Evolutionary conservation across 148 eudicot species (phyloP).

Genomic region (Salicornia ramosissima): DNA sequence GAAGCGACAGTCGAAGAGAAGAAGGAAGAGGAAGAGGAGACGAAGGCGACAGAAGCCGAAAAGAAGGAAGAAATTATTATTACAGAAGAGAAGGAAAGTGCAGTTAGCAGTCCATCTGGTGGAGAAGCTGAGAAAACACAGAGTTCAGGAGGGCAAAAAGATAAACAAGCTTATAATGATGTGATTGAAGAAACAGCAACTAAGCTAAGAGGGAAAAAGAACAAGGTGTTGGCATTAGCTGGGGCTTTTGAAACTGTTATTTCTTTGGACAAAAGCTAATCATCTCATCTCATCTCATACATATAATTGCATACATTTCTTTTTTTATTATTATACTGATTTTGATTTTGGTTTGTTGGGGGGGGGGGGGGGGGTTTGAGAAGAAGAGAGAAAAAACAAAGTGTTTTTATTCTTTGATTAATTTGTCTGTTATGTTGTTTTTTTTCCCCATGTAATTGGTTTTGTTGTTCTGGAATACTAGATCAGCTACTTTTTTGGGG

Average conservation of each 20-base stretch:
- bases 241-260: conserved; percentile 79
- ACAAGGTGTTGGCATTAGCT: conserved; percentile 65
- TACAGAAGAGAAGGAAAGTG: no score
- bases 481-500: conserved; percentile 9
- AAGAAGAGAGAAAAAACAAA: background rate
- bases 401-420: conserved; percentile 1
- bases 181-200: conserved; percentile 61
- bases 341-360: background rate
- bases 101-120: background rate
- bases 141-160: conserved; percentile 30
- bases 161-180: conserved; percentile 44
- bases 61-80: conserved; percentile 16
- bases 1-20: background rate
- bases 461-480: conserved; percentile 7
- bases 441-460: background rate
- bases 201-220: conserved; percentile 53
- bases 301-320: background rate
- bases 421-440: background rate
- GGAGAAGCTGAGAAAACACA: conserved; percentile 8
- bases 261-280: conserved; percentile 37
- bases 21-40: conserved; percentile 3
- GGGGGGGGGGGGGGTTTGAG: background rate
- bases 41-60: conserved; percentile 15
- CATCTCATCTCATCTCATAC: background rate
- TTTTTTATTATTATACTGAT: no score